These are phyloP conservation scores for Tubosaeta sp. DNA, from an alignment of 768 basidiomycete genomes.

Conservation along the genomic window DNA sequence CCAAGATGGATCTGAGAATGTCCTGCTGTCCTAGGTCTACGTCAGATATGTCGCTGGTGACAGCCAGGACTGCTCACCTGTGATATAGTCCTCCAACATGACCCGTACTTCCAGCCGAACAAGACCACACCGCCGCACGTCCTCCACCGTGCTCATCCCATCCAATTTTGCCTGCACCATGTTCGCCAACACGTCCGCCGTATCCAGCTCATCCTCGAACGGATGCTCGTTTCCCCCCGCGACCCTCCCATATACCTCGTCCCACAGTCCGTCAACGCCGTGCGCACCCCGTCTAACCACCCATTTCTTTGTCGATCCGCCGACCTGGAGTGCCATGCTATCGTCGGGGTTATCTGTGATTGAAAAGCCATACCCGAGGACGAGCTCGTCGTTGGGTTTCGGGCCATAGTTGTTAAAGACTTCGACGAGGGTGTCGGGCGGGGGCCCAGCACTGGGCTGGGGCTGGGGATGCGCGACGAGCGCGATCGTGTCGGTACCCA, in stretches of 20 bases:
- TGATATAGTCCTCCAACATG: constrained; percentile 69
- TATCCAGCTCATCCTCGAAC: constrained; percentile 66
- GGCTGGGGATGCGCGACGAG: constrained; percentile 51
- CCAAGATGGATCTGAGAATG: constrained; percentile 53
- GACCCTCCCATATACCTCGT: constrained; percentile 39
- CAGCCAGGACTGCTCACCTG: constrained; percentile 40
- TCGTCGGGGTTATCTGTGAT: constrained; percentile 79
- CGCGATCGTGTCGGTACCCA: constrained; percentile 40
- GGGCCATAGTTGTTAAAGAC: constrained; percentile 91
- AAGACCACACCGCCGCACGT: constrained; percentile 11
- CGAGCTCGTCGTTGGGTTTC: constrained; percentile 85
- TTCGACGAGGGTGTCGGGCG: constrained; percentile 27
- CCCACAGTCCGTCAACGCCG: constrained; percentile 57
- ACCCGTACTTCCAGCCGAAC: constrained; percentile 52
- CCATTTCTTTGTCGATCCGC: constrained; percentile 51
- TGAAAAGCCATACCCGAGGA: constrained; percentile 91
- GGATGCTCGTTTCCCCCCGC: constrained; percentile 16
- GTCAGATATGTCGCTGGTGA: background rate
- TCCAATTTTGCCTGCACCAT: constrained; percentile 57
- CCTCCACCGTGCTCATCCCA: constrained; percentile 40
- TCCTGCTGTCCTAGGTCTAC: constrained; percentile 48
- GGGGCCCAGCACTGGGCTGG: background rate
- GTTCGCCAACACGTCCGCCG: constrained; percentile 57
- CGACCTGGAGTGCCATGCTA: constrained; percentile 75
- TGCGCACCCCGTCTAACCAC: constrained; percentile 49